Base-by-base conservation (phyloP, 345 rosid species). In the Ricinus communis region DNA sequence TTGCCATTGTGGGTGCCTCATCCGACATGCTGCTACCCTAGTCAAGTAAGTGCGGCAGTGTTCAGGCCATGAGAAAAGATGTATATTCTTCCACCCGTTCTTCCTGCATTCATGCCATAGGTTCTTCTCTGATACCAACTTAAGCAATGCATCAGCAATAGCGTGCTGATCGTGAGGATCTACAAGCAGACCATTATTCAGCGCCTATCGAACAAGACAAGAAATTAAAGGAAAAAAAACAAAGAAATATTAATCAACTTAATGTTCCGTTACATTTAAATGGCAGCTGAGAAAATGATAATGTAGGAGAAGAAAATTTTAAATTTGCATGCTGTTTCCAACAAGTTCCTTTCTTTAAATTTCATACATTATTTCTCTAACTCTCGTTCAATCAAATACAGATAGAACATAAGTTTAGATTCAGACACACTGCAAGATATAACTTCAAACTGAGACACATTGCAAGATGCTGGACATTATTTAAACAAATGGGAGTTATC, bases 1-100 rank as follows among this genome's bases (percentile, higher is more conserved):
- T 73, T 91, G 92, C 99, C 99, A 94, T 52, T 87, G 96, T 0
- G 98, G 97, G 73, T 91, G 90, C 83, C 99, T 87, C 92, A 88
- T 94, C 51, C 97, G 87, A 33, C 96, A 90, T 0, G 99, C 90
- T 4, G 97, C 97, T 65, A 94, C 86, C 65, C 96, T 88, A 18
- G 99, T 91, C 81, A 94, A 82, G 90, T 94, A 94, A 50, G 96
- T 90, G 19, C 97, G 89, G 68, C 99, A 94, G 71, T 94, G 99
- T 74, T 94, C 99, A 2, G 99, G 99, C 99, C 99, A 94, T 7
- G 99, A 94, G 75, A 82, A 94, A 31, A 94, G 86, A 79, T 90
- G 97, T 77, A 95, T 91, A 76, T 95, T 95, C 82, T 91, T 95
- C 97, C 91, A 95, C 31, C 97, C 97, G 72, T 91, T 91, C 72